phyloP scores from a whole-genome alignment of 2,329 filamentous ascomycete genomes.

The Diaporthe sp. region DNA sequence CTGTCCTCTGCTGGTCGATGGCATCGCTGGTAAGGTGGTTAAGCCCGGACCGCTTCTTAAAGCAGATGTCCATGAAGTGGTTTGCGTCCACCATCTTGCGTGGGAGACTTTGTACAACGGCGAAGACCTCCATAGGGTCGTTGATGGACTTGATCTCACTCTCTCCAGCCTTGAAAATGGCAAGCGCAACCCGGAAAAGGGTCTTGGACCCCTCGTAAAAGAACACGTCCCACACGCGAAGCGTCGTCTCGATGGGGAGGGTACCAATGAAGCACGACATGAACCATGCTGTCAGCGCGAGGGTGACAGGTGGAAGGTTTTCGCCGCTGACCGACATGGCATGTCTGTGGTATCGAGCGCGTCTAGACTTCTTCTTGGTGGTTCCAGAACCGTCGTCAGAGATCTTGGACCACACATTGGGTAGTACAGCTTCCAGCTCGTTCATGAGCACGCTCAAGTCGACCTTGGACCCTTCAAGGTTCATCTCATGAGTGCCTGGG shows the following conservation, averaged over 20 bases:
- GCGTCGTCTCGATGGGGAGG: conserved; percentile 89
- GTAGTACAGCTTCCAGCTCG: conserved; percentile 84
- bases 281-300: conserved; percentile 96
- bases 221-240: conserved; percentile 95
- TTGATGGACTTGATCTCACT: conserved; percentile 81
- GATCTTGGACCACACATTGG: conserved; percentile 88
- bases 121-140: conserved; percentile 96
- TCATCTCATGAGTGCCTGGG: conserved; percentile 91
- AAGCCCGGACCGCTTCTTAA: conserved; percentile 84
- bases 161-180: conserved; percentile 92
- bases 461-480: conserved; percentile 91
- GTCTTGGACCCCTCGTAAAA: conserved; percentile 97
- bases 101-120: conserved; percentile 90
- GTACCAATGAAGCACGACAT: conserved; percentile 98
- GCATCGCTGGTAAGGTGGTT: conserved; percentile 84
- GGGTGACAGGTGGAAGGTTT: conserved; percentile 84
- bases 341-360: conserved; percentile 26
- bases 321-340: conserved; percentile 24
- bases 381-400: conserved; percentile 50
- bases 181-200: conserved; percentile 89
- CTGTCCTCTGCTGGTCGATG: conserved; percentile 81
- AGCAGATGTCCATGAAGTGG: conserved; percentile 83
- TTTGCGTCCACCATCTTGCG: conserved; percentile 87
- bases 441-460: conserved; percentile 95
- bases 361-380: conserved; percentile 36